Evolutionary conservation across 1,139 yeast species (phyloP), one percentile per base, ranked within the genome.

Genomic region (Barnettozyma hawaiiensis): DNA sequence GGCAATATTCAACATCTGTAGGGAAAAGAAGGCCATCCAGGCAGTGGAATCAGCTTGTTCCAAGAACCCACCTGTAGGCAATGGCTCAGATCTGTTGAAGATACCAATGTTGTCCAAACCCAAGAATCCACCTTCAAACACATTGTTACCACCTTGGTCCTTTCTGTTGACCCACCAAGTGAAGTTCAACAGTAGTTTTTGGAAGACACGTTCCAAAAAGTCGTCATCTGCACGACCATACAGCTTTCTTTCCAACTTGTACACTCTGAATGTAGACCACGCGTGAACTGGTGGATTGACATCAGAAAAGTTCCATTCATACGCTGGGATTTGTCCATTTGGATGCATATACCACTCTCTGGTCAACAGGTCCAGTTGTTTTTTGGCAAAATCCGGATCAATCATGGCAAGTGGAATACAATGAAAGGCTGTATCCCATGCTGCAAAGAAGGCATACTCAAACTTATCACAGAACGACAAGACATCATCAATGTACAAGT

Each of bases 331-430:
- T 65, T 90, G 97, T n/a, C 97, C 97, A 62, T 90, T 90, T 37
- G 97, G 97, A 64, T 92, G 97, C 95, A 89, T 87, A 64, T 89
- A 90, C 97, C 97, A 90, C 64, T 90, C 97, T 58, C 97, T 75
- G 31, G 95, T 84, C 61, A 90, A 70, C 47, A 89, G 69, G 62
- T 85, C 96, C 52, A 90, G 73, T 65, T 90, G 97, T 57, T 79
- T 81, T 63, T 90, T 90, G 36, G 97, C 95, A 69, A 87, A 90
- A 50, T 80, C 90, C 1, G 97, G 96, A 63, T 90, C 97, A 58
- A 90, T 77, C 92, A 90, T 86, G 5, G 97, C 94, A 51, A 90
- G 69, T 3, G 97, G 97, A 54, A 90, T 78, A 60, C 96, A 86
- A 64, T 90, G 97, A 77, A 90, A 90, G 0, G 97, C 96, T 3